A percentile compares a stretch with the other conserved stretches of the same genome.
phyloP scores from a whole-genome alignment of 768 basidiomycete species.

The Trametes cinnabarina region DNA sequence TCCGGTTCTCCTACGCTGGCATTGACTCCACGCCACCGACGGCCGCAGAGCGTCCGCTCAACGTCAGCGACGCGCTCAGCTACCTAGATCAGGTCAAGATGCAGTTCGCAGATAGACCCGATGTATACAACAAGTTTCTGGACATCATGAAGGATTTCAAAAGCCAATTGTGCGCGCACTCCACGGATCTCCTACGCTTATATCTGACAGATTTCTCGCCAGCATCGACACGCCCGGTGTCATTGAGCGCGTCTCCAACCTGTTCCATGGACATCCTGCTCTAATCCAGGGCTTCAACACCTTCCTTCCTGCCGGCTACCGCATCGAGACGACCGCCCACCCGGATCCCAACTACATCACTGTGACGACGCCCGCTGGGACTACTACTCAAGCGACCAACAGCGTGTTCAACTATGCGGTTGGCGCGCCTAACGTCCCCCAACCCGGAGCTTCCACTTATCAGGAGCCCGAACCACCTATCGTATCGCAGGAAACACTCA shows the following conservation, averaged over 20 bases:
- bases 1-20: background rate
- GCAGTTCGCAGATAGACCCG: conserved; percentile 56
- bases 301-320: conserved; percentile 91
- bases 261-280: conserved; percentile 85
- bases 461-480: conserved; percentile 1
- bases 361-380: conserved; percentile 74
- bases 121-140: conserved; percentile 62
- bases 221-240: conserved; percentile 98
- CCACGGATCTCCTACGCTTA: too few relatives aligned
- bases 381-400: conserved; percentile 35
- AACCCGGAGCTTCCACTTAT: background rate
- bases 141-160: conserved; percentile 80
- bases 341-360: conserved; percentile 67
- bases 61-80: conserved; percentile 59
- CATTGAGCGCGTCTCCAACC: conserved; percentile 89
- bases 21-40: background rate
- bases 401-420: conserved; percentile 16
- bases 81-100: conserved; percentile 66
- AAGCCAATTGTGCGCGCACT: conserved; percentile 49
- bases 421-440: conserved; percentile 8
- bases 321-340: conserved; percentile 76
- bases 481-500: conserved; percentile 37
- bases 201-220: conserved; percentile 9
- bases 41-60: conserved; percentile 45
- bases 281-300: conserved; percentile 99